These are phyloP conservation scores for Chlorociboria aeruginascens DNA, from an alignment of 495 filamentous ascomycete species.

Conservation along the genomic window DNA sequence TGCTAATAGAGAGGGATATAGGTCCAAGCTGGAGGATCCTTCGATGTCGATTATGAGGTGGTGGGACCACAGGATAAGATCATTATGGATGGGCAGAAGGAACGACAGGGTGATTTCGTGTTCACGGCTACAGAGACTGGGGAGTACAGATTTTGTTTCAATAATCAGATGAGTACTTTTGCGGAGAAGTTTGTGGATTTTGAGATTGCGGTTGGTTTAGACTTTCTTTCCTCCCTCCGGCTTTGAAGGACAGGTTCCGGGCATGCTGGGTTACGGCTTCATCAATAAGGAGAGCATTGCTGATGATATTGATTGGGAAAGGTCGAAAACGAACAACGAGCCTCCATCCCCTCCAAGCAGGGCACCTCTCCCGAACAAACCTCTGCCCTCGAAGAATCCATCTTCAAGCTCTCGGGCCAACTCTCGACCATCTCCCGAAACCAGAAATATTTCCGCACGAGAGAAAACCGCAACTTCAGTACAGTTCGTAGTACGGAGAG, in stretches of 20 bases:
- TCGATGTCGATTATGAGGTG: conserved; percentile 90
- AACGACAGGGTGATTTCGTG: conserved; percentile 94
- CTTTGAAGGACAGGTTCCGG: neutral
- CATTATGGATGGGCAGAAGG: conserved; percentile 80
- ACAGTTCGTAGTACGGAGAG: conserved; percentile 93
- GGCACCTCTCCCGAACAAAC: conserved; percentile 89
- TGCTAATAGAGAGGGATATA: conserved; percentile 22
- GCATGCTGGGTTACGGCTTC: neutral
- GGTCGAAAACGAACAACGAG: conserved; percentile 89
- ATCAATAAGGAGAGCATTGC: neutral
- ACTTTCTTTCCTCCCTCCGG: neutral
- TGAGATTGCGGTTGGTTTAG: conserved; percentile 78
- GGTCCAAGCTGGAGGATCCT: conserved; percentile 94
- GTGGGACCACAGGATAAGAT: conserved; percentile 70
- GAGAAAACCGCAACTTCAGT: conserved; percentile 97
- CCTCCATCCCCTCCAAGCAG: conserved; percentile 68
- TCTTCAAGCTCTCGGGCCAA: conserved; percentile 88
- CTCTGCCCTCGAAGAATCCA: conserved; percentile 80
- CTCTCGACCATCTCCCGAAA: conserved; percentile 94
- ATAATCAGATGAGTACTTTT: conserved; percentile 96
- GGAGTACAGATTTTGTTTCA: conserved; percentile 96
- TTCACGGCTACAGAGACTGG: conserved; percentile 91
- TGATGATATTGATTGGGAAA: conserved; percentile 21
- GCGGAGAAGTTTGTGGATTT: conserved; percentile 98
- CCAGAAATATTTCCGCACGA: conserved; percentile 98